phyloP scores from a whole-genome alignment of 176 grass and related monocot genomes.

The Dactylis glomerata region DNA sequence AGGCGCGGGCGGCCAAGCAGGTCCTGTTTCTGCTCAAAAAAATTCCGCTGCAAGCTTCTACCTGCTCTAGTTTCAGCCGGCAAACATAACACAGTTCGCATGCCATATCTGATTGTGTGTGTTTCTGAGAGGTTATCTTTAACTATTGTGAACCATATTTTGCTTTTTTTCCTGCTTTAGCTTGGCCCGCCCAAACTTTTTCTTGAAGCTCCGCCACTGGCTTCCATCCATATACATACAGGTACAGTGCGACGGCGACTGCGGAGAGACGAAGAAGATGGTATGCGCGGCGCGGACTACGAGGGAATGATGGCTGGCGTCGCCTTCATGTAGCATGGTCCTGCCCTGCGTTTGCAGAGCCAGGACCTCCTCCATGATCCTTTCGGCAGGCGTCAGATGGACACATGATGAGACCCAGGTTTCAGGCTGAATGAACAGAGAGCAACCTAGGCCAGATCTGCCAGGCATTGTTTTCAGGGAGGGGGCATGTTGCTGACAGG shows the following conservation, averaged over 20 bases:
- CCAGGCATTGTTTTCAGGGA: constrained; percentile 5
- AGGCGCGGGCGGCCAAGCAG: no score
- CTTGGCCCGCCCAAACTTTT: no score
- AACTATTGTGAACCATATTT: no score
- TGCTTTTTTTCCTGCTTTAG: no score
- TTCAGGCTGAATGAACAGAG: not conserved
- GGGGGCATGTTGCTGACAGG: not conserved
- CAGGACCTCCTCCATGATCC: constrained; percentile 5
- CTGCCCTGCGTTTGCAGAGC: not conserved
- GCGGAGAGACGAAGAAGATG: not conserved
- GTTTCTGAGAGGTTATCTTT: no score
- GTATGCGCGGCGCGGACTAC: constrained; percentile 7
- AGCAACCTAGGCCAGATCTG: not conserved
- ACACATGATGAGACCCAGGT: constrained; percentile 24
- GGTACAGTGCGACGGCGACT: not conserved
- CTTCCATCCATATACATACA: not conserved
- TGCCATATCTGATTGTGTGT: no score
- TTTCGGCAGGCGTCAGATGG: not conserved
- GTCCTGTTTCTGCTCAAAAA: no score
- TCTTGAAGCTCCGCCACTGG: no score
- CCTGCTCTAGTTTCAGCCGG: no score
- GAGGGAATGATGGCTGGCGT: constrained; percentile 21
- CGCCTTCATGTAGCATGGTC: constrained; percentile 5
- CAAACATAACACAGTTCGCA: no score
- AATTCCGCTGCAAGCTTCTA: no score